phyloP scores from a whole-genome alignment of 2,329 filamentous ascomycete species.

The Cordyceps pruinosa region DNA sequence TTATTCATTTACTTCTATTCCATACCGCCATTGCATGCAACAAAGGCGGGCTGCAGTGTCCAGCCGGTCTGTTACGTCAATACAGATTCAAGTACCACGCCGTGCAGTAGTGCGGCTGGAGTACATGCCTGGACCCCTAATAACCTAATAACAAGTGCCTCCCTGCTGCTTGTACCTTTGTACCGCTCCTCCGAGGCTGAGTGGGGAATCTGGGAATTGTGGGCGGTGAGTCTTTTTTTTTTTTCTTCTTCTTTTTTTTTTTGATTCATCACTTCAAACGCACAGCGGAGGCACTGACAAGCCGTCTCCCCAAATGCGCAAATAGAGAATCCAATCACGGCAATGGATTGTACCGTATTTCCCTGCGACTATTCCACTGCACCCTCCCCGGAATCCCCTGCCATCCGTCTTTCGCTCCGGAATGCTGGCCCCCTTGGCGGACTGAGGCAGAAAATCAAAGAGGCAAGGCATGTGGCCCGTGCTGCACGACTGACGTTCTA shows the following conservation, averaged over 20 bases:
- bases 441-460: conserved; percentile 1
- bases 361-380: neutral
- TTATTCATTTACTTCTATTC: no score
- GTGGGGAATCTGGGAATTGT: conserved; percentile 5
- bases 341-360: neutral
- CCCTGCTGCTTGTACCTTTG: neutral
- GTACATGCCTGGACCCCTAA: conserved; percentile 6
- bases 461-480: conserved; percentile 11
- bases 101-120: neutral
- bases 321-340: no score
- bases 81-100: neutral
- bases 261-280: conserved; percentile 13
- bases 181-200: conserved; percentile 6
- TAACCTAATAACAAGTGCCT: neutral
- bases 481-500: conserved; percentile 25
- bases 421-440: conserved; percentile 5
- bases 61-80: no score
- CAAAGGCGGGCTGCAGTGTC: no score
- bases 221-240: conserved; percentile 14
- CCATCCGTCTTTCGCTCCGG: neutral
- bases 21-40: no score
- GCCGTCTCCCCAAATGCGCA: no score
- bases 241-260: conserved; percentile 13
- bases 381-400: neutral
- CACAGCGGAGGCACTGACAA: neutral